Conservation (phyloP, 1,284 basidiomycete genomes). For the Megacollybia platyphylla region DNA sequence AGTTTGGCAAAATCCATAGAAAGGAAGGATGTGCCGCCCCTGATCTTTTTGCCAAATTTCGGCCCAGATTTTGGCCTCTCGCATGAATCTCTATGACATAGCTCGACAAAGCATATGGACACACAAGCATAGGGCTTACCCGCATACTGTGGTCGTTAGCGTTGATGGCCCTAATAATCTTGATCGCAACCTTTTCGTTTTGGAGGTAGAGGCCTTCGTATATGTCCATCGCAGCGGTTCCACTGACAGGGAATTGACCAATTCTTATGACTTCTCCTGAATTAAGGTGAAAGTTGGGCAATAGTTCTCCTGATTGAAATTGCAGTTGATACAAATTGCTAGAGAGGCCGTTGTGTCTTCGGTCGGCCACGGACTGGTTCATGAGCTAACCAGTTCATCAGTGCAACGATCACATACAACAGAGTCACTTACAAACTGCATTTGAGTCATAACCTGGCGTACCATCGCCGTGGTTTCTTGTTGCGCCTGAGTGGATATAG, state of each 20-base stretch:
- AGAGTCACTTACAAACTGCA: constrained; percentile 25
- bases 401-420: background rate
- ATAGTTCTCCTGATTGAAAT: constrained; percentile 24
- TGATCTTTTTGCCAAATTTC: constrained; percentile 37
- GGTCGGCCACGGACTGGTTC: constrained; percentile 18
- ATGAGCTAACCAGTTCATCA: constrained; percentile 15
- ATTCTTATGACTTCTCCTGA: constrained; percentile 37
- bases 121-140: constrained; percentile 13
- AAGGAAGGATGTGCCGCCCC: constrained; percentile 38
- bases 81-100: constrained; percentile 27
- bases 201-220: constrained; percentile 40
- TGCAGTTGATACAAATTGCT: constrained; percentile 37
- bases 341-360: constrained; percentile 26
- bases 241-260: constrained; percentile 32
- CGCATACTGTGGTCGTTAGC: constrained; percentile 27
- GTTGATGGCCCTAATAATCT: constrained; percentile 36
- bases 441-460: constrained; percentile 25
- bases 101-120: background rate
- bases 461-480: constrained; percentile 18
- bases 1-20: constrained; percentile 38
- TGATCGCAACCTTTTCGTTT: constrained; percentile 41
- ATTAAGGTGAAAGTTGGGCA: constrained; percentile 33
- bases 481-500: constrained; percentile 11
- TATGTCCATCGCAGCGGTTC: constrained; percentile 36
- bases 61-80: constrained; percentile 43